Base-by-base conservation (phyloP, 805 yeast genomes). In the Saccharomyces eubayanus region DNA sequence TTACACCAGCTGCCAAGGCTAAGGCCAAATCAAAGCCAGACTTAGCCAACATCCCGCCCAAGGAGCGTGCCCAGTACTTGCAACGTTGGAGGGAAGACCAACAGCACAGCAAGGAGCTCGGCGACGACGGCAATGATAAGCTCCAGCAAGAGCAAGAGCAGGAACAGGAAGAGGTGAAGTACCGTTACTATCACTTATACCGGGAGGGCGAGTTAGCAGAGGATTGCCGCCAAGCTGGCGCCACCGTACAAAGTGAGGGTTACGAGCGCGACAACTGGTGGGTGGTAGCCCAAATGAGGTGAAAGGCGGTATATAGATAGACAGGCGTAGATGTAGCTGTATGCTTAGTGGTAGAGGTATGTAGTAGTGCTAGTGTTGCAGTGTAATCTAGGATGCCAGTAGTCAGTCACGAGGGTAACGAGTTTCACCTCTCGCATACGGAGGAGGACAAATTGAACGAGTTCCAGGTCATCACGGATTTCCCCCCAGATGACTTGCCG, bases 201-300 rank as follows among this genome's bases (percentile, higher is more conserved):
- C 79, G 77, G 53, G 71, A 86, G 56, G 97, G 97, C 1, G 99
- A 94, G 66, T 74, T 94, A 47, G 85, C 78, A 48, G 80, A 78
- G 5, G 89, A 92, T 62, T 87, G 87, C 28, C 64, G 60, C 21
- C 63, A 64, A 28, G 96, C 97, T 0, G 96, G 96, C 1, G 91
- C 85, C 1, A 59, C 53, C 3, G 75, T 91, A 0, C 75, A 86
- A 0, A 81, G 78, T 28, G 73, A 79, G 46, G 99, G 99, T 0
- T 94, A 92, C 65, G 98, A 94, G 67, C 81, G 79, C 64, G 99
- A 92, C 66, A 92, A 92, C 64, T 94, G 98, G 98, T 92, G 96
- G 87, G 84, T 76, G 2, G 72, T 84, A 3, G 73, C 77, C 24
- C 65, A 72, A 57, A 74, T 71, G 43, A 36, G 43, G 20, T 36